phyloP scores from a whole-genome alignment of 345 rosid species.

The Eucalyptus cloeziana region DNA sequence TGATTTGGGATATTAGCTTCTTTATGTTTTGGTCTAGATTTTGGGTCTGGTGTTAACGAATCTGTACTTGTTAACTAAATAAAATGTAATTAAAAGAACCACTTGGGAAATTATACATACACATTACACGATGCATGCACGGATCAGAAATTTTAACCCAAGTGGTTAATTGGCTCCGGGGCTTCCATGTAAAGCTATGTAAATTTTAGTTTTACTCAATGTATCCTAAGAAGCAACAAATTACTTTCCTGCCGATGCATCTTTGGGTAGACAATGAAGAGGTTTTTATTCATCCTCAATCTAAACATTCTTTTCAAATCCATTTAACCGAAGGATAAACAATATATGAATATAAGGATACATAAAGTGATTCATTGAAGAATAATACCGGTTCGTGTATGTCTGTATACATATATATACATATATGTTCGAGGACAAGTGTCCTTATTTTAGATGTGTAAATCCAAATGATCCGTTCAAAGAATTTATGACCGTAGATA shows the following conservation, averaged over 20 bases:
- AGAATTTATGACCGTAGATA: too few species aligned
- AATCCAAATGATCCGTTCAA: too few species aligned
- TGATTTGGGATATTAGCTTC: not conserved
- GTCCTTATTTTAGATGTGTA: too few species aligned
- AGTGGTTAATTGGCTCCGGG: not conserved
- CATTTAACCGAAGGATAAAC: not conserved
- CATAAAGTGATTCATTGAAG: not conserved
- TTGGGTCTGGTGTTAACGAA: not conserved
- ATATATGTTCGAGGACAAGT: too few species aligned
- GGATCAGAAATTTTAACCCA: too few species aligned
- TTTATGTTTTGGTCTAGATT: not conserved
- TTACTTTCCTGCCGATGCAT: not conserved
- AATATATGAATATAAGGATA: not conserved
- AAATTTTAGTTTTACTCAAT: not conserved
- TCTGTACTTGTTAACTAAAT: not conserved
- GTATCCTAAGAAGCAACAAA: not conserved
- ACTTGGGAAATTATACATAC: too few species aligned
- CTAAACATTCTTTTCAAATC: not conserved
- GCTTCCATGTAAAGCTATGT: not conserved
- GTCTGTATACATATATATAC: too few species aligned
- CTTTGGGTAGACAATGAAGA: not conserved
- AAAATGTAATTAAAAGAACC: too few species aligned
- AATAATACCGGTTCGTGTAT: not conserved
- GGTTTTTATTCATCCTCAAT: not conserved
- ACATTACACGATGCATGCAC: not conserved